phyloP scores from a whole-genome alignment of 352 stramenopile genomes.

The Globisporangium sylvaticum region DNA sequence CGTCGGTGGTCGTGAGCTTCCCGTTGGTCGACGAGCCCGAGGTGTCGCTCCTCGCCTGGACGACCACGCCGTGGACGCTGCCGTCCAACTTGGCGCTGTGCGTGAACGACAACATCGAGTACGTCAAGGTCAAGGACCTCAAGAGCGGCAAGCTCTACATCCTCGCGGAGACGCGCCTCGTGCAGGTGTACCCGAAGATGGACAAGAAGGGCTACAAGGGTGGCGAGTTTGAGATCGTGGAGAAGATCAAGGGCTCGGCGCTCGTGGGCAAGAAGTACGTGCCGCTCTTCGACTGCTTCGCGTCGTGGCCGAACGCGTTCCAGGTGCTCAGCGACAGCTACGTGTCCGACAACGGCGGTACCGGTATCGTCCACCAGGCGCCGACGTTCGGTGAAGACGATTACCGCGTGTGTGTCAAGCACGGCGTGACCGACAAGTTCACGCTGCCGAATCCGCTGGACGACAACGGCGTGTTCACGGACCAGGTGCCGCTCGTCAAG shows the following conservation, averaged over 20 bases:
- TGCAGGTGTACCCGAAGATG: slow-evolving; percentile 97
- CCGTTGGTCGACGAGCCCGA: slow-evolving; percentile 86
- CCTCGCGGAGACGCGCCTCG: slow-evolving; percentile 90
- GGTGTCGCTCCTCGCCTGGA: slow-evolving; percentile 95
- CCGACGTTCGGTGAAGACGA: slow-evolving; percentile 99
- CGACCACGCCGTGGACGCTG: slow-evolving; percentile 99
- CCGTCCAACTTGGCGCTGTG: slow-evolving; percentile 98
- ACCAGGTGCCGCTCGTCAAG: slow-evolving; percentile 89
- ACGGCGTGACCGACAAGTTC: slow-evolving; percentile 95
- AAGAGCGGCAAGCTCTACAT: slow-evolving; percentile 92
- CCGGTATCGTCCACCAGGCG: slow-evolving; percentile 97
- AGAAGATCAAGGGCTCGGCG: slow-evolving; percentile 88
- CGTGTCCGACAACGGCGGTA: slow-evolving; percentile 96
- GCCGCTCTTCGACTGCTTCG: slow-evolving; percentile 97
- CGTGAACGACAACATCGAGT: slow-evolving; percentile 95
- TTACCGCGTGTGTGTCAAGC: slow-evolving; percentile 97
- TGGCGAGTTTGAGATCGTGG: slow-evolving; percentile 90
- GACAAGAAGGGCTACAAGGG: slow-evolving; percentile 96
- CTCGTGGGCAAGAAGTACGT: slow-evolving; percentile 96
- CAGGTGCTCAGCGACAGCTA: slow-evolving; percentile 97
- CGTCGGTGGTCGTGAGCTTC: slow-evolving; percentile 97
- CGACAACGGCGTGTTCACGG: slow-evolving; percentile 95
- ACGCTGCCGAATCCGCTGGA: slow-evolving; percentile 96
- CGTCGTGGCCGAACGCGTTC: slow-evolving; percentile 89
- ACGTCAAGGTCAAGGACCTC: slow-evolving; percentile 97